Evolutionary conservation across 106 monocot genomes (phyloP).

Genomic region (Ottelia alismoides): DNA sequence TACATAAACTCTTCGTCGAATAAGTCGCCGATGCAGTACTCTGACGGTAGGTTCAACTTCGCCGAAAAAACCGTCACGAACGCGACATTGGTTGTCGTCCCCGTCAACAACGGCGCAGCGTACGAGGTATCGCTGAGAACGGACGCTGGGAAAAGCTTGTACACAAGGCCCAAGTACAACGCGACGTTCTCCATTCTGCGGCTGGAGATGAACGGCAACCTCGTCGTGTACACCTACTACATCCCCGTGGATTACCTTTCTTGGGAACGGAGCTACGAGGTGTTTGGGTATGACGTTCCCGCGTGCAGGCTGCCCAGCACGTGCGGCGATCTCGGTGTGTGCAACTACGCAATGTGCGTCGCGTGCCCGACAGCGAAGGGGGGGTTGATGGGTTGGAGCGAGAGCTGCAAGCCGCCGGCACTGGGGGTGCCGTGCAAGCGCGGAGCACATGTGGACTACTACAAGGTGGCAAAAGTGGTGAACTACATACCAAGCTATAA

Average conservation of each 20-base stretch:
- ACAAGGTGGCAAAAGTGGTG: constrained; percentile 49
- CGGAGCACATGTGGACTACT: constrained; percentile 9
- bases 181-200: no score
- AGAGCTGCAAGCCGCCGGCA: constrained; percentile 12
- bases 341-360: constrained; percentile 49
- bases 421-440: neutral
- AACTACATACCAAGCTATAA: constrained; percentile 26
- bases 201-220: constrained; percentile 13
- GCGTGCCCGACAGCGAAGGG: constrained; percentile 34
- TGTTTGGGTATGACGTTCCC: neutral
- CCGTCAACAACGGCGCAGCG: no score
- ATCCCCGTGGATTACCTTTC: neutral
- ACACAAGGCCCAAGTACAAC: no score
- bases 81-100: neutral
- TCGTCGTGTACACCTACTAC: constrained; percentile 13
- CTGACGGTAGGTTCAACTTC: neutral
- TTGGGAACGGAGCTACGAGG: constrained; percentile 5
- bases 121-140: no score
- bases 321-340: constrained; percentile 40
- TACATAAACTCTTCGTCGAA: neutral
- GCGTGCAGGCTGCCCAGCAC: constrained; percentile 28
- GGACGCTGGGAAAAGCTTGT: no score
- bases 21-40: constrained; percentile 3
- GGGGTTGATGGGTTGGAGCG: constrained; percentile 39
- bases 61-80: neutral